Evolutionary conservation across 108 stramenopile species (phyloP).

Genomic region (Stephanodiscus minutulus): DNA sequence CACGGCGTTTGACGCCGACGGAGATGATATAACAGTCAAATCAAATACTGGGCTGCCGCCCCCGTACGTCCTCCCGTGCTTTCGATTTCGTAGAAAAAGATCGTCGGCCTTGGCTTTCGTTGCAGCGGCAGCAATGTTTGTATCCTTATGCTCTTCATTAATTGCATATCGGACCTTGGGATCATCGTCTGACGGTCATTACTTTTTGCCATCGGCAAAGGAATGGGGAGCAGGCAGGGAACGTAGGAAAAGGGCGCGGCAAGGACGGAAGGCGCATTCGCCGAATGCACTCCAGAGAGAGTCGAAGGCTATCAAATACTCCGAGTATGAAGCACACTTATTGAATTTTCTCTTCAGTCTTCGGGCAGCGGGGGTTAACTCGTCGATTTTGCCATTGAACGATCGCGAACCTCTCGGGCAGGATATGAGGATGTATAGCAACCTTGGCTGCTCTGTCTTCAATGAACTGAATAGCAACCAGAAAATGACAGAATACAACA

Average conservation of each 20-base stretch:
- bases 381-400: conserved; percentile 15
- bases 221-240: conserved; percentile 51
- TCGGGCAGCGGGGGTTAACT: conserved; percentile 15
- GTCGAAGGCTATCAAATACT: conserved; percentile 17
- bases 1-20: conserved; percentile 4
- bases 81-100: conserved; percentile 31
- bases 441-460: conserved; percentile 38
- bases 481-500: conserved; percentile 2
- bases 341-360: conserved; percentile 34
- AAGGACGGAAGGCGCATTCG: conserved; percentile 6
- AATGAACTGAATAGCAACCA: conserved; percentile 26
- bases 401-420: conserved; percentile 34
- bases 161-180: conserved; percentile 31
- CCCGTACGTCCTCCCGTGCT: conserved; percentile 45
- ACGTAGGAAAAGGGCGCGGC: conserved; percentile 13
- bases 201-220: conserved; percentile 31
- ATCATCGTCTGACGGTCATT: conserved; percentile 19
- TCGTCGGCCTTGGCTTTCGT: conserved; percentile 15
- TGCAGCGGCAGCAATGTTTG: conserved; percentile 18
- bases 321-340: conserved; percentile 18
- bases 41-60: conserved; percentile 18
- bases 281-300: not conserved
- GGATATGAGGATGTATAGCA: conserved; percentile 36
- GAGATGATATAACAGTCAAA: conserved; percentile 17
- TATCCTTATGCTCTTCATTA: conserved; percentile 32